Evolutionary conservation across 2,329 filamentous ascomycete genomes (phyloP).

Genomic region (Botrytis sinoallii): DNA sequence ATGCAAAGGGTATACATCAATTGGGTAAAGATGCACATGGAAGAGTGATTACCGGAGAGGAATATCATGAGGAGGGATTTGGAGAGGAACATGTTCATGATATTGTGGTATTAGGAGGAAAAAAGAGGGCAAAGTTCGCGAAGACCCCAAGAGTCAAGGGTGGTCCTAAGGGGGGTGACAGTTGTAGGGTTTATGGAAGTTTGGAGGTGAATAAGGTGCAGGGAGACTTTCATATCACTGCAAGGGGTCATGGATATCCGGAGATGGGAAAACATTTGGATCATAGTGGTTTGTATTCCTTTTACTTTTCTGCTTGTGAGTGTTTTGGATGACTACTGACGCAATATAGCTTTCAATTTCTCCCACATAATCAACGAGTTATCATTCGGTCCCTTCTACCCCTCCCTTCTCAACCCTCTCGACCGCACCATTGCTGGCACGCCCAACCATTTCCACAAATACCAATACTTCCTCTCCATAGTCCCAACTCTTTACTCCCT

Average conservation of each 20-base stretch:
- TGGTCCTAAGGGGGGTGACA: conserved; percentile 50
- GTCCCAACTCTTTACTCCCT: conserved; percentile 91
- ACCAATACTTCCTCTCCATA: conserved; percentile 94
- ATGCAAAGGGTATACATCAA: conserved; percentile 62
- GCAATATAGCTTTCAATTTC: conserved; percentile 83
- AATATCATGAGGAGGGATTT: conserved; percentile 66
- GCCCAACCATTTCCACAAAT: conserved; percentile 82
- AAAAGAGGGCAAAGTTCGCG: conserved; percentile 62
- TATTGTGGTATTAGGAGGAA: conserved; percentile 70
- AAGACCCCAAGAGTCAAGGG: conserved; percentile 67
- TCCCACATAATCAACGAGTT: conserved; percentile 94
- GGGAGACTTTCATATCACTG: conserved; percentile 97
- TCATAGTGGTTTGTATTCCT: conserved; percentile 61
- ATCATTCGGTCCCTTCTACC: conserved; percentile 96
- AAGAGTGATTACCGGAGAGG: conserved; percentile 53
- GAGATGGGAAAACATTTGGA: conserved; percentile 77
- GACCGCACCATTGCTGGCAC: conserved; percentile 83
- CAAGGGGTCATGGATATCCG: conserved; percentile 89
- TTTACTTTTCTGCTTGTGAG: neutral
- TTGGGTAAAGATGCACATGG: conserved; percentile 56
- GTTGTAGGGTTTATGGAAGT: conserved; percentile 86
- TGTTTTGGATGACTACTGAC: conserved; percentile 27
- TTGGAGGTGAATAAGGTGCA: conserved; percentile 95
- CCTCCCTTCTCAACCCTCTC: conserved; percentile 87
- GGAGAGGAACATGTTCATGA: conserved; percentile 86